A percentile compares a stretch with the other conserved stretches of the same genome.
These are phyloP conservation scores for Trichocomaceae sp. DNA, from an alignment of 2,329 filamentous ascomycete species.

Conservation along the genomic window DNA sequence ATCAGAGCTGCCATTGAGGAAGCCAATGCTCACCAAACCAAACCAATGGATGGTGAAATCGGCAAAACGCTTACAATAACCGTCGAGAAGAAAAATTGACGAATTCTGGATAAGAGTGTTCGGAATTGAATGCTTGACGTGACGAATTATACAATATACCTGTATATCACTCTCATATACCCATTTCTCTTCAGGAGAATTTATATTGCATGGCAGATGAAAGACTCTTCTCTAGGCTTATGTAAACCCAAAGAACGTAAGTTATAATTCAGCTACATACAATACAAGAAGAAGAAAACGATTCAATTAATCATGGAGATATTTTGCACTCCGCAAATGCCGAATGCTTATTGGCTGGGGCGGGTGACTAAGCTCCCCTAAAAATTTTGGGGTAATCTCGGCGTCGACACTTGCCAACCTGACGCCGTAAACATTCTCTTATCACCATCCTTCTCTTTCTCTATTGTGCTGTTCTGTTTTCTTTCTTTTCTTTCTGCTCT, in stretches of 20 bases:
- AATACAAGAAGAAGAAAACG: neutral
- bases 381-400: conserved; percentile 29
- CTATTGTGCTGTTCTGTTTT: conserved; percentile 13
- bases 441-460: conserved; percentile 18
- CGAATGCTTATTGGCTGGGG: conserved; percentile 25
- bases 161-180: conserved; percentile 15
- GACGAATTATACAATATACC: conserved; percentile 6
- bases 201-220: neutral
- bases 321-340: conserved; percentile 24
- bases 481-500: conserved; percentile 7
- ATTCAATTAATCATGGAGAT: neutral
- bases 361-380: conserved; percentile 31
- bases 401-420: conserved; percentile 19
- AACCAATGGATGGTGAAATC: conserved; percentile 37
- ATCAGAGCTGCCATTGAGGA: conserved; percentile 43
- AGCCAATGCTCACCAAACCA: conserved; percentile 36
- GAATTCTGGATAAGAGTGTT: neutral
- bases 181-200: neutral
- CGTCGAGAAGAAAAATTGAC: conserved; percentile 27
- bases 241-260: neutral
- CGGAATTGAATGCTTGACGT: no score
- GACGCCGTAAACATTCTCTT: conserved; percentile 22
- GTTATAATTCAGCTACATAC: neutral
- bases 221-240: neutral
- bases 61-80: conserved; percentile 33